Evolutionary conservation across 2,329 filamentous ascomycete genomes (phyloP), one percentile per base, ranked within the genome.

Genomic region (Fusarium sarcochroum): DNA sequence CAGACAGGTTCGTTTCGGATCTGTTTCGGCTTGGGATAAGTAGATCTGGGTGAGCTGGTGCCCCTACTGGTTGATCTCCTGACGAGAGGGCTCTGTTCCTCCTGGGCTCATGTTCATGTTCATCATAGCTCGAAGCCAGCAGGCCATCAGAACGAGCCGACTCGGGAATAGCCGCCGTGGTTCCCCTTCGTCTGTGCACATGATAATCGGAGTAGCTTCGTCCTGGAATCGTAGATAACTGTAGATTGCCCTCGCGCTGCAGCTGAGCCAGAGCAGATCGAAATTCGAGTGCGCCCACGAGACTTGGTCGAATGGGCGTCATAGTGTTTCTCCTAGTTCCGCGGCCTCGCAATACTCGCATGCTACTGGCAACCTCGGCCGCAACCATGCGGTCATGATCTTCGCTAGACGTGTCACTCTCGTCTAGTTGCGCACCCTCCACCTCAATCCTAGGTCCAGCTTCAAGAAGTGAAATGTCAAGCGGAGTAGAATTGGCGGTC

Each of bases 251-350:
- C 57, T 93, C 92, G 68, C 90, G 92, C 73, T 97, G 90, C 58
- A 99, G 81, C 4, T 94, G 94, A n/a, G 93, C 91, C 45, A 99
- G 83, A 5, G 97, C 91, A 4, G 95, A 95, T 72, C 94, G 88
- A 73, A 99, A 99, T 79, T 99, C 96, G 58, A 99, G 84, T 10
- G 93, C 96, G 42, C 96, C 96, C 5, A 99, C 91, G 46, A 99
- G 83, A 82, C 96, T 98, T 2, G 96, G 95, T 42, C 96, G 87
- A 66, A 99, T 98, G 0, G 94, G 92, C 8, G 90, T 95, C 63
- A 94, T 87, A 3, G 93, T 93, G 68, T 90, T 91, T 69, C 91
- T 89, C 66, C 89, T 87, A 44, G 85, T 85, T 46, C 88, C 85
- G 32, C 83, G 82, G 1, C 92, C 89, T 21, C 93, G 88, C 69